Conservation (phyloP, 495 filamentous ascomycete species). For the Daldinia caldariorum region DNA sequence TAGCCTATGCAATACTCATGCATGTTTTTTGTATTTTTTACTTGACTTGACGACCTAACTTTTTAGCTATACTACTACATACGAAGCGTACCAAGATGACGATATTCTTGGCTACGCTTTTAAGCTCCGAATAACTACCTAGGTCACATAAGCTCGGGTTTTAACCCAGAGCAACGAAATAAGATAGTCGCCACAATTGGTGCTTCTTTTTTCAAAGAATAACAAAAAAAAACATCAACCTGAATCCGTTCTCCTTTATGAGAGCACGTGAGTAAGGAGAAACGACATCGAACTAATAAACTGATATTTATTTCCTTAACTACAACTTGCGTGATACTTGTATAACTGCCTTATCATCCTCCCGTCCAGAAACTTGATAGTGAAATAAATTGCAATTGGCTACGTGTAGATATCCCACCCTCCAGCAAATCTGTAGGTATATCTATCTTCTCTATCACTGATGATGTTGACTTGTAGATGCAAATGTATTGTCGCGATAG, state of each 20-base stretch:
- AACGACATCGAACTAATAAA: too few relatives aligned
- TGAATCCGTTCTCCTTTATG: too few relatives aligned
- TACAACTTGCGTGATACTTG: too few relatives aligned
- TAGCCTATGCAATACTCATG: slow-evolving; percentile 2
- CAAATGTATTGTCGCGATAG: background rate
- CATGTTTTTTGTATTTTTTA: too few relatives aligned
- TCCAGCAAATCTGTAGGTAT: too few relatives aligned
- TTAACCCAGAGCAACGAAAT: background rate
- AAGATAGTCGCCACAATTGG: background rate
- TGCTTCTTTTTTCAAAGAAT: background rate
- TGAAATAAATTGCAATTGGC: background rate
- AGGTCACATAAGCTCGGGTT: background rate
- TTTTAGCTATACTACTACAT: background rate
- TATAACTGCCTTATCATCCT: too few relatives aligned
- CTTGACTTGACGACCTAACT: slow-evolving; percentile 10
- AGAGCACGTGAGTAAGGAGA: too few relatives aligned
- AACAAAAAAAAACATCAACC: background rate
- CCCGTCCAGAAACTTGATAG: background rate
- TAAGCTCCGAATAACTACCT: too few relatives aligned
- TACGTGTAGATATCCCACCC: background rate
- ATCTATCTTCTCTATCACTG: background rate
- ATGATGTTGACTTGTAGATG: background rate
- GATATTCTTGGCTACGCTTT: background rate
- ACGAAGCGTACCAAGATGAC: background rate
- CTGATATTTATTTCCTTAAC: too few relatives aligned